A percentile compares a stretch with the other conserved stretches of the same genome.
Evolutionary conservation across 495 filamentous ascomycete species (phyloP).

Genomic region (Penicillium maclennaniae): DNA sequence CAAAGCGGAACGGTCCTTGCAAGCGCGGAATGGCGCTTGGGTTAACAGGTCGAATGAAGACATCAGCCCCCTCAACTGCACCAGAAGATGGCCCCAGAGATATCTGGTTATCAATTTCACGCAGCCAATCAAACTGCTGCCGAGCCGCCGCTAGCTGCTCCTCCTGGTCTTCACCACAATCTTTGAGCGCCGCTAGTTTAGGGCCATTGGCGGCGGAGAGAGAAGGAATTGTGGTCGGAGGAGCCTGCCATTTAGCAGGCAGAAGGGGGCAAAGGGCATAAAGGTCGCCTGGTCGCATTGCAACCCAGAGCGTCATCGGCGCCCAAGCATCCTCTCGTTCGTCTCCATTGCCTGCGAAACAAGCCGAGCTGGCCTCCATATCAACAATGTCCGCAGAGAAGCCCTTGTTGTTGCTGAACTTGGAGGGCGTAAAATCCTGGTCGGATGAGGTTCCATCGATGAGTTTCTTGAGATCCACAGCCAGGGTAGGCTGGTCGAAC

Average conservation of each 20-base stretch:
- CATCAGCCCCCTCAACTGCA: constrained; percentile 53
- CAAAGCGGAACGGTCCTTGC: constrained; percentile 80
- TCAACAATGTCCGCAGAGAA: constrained; percentile 82
- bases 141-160: constrained; percentile 45
- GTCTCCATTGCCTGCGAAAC: constrained; percentile 66
- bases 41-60: constrained; percentile 65
- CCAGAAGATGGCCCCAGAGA: constrained; percentile 36
- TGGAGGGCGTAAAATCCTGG: constrained; percentile 69
- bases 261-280: constrained; percentile 88
- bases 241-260: constrained; percentile 76
- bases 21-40: constrained; percentile 72
- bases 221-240: constrained; percentile 68
- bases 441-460: constrained; percentile 72
- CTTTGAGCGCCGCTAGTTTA: constrained; percentile 57
- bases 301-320: constrained; percentile 87
- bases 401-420: constrained; percentile 65
- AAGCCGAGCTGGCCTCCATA: constrained; percentile 83
- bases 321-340: constrained; percentile 75
- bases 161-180: constrained; percentile 53
- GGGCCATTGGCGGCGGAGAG: constrained; percentile 70
- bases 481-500: constrained; percentile 75
- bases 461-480: constrained; percentile 77
- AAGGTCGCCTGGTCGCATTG: constrained; percentile 81
- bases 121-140: constrained; percentile 79
- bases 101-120: constrained; percentile 75